Evolutionary conservation across 176 grass and related monocot genomes (phyloP).

Genomic region (Cenchrus fungigraminus): DNA sequence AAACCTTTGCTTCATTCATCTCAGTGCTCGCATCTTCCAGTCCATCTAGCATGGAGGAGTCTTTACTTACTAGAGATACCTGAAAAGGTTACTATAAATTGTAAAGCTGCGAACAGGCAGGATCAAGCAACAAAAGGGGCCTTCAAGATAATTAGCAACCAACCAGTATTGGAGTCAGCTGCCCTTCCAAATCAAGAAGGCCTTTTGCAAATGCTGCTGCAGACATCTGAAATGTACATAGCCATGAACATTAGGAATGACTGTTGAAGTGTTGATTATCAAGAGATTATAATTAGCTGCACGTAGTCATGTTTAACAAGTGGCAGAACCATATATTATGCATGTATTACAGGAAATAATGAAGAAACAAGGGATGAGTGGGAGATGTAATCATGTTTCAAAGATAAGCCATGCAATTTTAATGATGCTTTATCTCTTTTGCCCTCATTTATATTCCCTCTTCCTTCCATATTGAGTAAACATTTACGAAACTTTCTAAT

Average conservation of each 20-base stretch:
- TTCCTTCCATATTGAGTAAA: not conserved
- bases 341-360: not conserved
- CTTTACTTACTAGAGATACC: slow-evolving; percentile 99
- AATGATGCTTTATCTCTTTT: not conserved
- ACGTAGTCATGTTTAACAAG: slow-evolving; percentile 28
- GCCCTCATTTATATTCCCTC: not conserved
- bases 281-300: slow-evolving; percentile 13
- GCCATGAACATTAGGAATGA: slow-evolving; percentile 23
- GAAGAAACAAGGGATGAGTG: too few relatives aligned
- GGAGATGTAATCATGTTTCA: not conserved
- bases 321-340: not conserved
- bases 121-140: slow-evolving; percentile 38
- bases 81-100: slow-evolving; percentile 44
- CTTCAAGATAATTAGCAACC: slow-evolving; percentile 29
- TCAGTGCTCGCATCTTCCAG: slow-evolving; percentile 95
- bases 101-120: slow-evolving; percentile 7
- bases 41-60: slow-evolving; percentile 99
- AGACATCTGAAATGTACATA: slow-evolving; percentile 72
- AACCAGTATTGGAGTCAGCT: slow-evolving; percentile 98
- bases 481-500: not conserved
- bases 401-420: not conserved
- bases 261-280: slow-evolving; percentile 1
- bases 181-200: slow-evolving; percentile 99
- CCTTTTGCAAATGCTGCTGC: slow-evolving; percentile 99
- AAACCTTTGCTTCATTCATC: slow-evolving; percentile 98